phyloP scores from a whole-genome alignment of 176 grass and related monocot genomes.

The Secale cereale region DNA sequence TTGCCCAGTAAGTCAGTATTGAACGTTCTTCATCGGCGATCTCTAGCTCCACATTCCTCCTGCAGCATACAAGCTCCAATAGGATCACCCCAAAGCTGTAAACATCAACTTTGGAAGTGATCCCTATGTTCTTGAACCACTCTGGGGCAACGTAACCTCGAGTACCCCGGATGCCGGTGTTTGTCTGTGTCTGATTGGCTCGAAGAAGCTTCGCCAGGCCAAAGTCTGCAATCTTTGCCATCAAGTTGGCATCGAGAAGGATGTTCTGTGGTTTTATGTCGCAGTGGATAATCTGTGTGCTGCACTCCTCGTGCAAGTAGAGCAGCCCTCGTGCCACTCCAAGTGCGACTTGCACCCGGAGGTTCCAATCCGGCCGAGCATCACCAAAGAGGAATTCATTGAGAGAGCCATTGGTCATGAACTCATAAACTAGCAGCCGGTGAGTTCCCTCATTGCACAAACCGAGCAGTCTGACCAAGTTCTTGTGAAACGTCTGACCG shows the following conservation, averaged over 20 bases:
- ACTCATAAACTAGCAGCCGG: background rate
- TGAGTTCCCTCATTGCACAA: constrained; percentile 14
- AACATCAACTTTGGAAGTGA: constrained; percentile 37
- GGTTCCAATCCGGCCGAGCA: background rate
- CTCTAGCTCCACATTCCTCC: constrained; percentile 36
- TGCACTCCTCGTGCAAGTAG: constrained; percentile 46
- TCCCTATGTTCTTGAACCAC: constrained; percentile 41
- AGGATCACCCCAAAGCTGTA: constrained; percentile 46
- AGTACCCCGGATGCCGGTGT: constrained; percentile 38
- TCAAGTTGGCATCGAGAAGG: constrained; percentile 18
- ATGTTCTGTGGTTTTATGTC: constrained; percentile 51
- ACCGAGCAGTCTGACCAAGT: constrained; percentile 10
- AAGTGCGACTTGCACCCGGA: constrained; percentile 10
- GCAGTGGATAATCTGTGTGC: constrained; percentile 40
- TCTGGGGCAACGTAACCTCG: constrained; percentile 46
- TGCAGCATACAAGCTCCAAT: constrained; percentile 37
- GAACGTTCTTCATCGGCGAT: background rate
- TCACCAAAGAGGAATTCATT: background rate
- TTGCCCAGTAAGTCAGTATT: constrained; percentile 44
- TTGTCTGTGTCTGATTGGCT: constrained; percentile 37
- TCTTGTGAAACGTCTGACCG: constrained; percentile 11
- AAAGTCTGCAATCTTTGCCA: constrained; percentile 42
- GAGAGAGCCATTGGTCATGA: constrained; percentile 18
- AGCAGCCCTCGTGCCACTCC: constrained; percentile 39
- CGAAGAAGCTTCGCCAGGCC: constrained; percentile 46